phyloP scores from a whole-genome alignment of 257 asterid species.

The Solanum paucissectum region DNA sequence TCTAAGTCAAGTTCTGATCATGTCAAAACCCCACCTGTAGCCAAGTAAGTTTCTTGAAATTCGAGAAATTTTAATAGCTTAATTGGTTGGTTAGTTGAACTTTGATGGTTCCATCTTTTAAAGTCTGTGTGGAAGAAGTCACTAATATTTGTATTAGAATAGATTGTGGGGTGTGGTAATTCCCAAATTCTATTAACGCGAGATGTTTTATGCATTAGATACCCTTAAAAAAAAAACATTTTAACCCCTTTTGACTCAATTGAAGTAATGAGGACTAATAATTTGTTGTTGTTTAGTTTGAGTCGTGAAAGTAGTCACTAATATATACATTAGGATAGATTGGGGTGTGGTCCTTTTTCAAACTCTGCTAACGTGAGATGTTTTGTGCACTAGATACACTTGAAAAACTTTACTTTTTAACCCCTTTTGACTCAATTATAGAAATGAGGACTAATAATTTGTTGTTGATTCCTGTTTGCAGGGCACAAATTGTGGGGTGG shows the following conservation, averaged over 20 bases:
- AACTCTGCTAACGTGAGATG: not conserved
- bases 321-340: not conserved
- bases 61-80: not conserved
- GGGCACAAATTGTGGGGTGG: conserved; percentile 85
- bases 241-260: not conserved
- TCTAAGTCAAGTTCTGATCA: conserved; percentile 6
- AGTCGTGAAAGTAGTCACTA: not conserved
- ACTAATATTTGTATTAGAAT: too few species aligned
- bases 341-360: not conserved
- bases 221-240: not conserved
- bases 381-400: not conserved
- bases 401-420: not conserved
- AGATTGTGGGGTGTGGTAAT: too few species aligned
- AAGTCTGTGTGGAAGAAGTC: too few species aligned
- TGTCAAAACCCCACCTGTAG: conserved; percentile 32
- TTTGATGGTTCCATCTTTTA: not conserved
- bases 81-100: too few species aligned
- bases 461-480: conserved; percentile 2
- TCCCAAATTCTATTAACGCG: too few species aligned
- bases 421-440: not conserved
- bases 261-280: not conserved
- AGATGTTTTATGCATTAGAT: not conserved
- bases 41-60: conserved; percentile 41
- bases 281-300: not conserved
- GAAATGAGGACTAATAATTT: not conserved